Evolutionary conservation across 2,329 filamentous ascomycete species (phyloP), one percentile per base, ranked within the genome.

Genomic region (Paecilomyces niveus): DNA sequence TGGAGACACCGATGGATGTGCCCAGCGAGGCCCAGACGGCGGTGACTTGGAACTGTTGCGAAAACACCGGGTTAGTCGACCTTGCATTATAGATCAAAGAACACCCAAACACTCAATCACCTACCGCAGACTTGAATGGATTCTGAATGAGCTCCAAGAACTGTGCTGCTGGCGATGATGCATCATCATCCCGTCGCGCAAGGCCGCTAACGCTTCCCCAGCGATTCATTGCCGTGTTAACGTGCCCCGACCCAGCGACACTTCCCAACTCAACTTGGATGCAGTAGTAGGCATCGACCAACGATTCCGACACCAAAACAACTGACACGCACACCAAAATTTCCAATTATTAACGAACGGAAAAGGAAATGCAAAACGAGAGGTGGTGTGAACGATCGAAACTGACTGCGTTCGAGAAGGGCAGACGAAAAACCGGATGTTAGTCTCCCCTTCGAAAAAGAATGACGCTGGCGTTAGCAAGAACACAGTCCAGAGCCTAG

Each of bases 11-110:
- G 52, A 97, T 71, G 2, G 93, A 96, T 22, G 89, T 91, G 63
- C 81, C 89, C 52, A 97, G 78, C 54, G 92, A 91, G 59, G 90
- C 88, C 75, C 87, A 86, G 60, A 97, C 81, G 51, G 92, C 88
- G 58, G 83, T 80, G 62, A 78, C 68, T 66, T 78, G 75, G 61
- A 85, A 78, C 83, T 86, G 9, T 52, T 45, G 22, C 45, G 32
- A 33, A 50, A 5, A 51, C 15, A 13, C 3, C 51, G 33, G 22
- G 31, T 22, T 21, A 55, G 55, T 18, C 18, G 26, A 7, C 52
- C 49, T 22, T 51, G 64, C 33, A 63, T n/a, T n/a, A 61, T 33
- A 45, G n/a, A 53, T 53, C 11, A 29, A 24, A 45, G 1, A 22
- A 56, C 24, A 32, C 22, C 6, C 49, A 29, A 35, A 35, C 2